phyloP scores from a whole-genome alignment of 345 rosid species.

The Heritiera fomes region DNA sequence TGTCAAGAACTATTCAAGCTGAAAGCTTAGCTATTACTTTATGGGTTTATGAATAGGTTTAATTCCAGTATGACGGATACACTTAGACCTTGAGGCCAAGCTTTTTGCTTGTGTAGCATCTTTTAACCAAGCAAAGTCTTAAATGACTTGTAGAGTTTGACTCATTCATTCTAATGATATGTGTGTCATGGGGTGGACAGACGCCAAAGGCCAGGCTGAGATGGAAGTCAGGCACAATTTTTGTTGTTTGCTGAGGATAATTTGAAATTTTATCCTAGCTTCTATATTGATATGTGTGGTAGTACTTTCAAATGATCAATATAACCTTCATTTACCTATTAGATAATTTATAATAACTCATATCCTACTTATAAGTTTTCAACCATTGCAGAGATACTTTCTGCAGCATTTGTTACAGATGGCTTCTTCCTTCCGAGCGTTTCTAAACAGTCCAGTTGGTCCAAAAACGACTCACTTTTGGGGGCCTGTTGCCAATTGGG shows the following conservation, averaged over 20 bases:
- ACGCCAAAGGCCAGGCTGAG: neutral
- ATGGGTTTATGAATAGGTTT: neutral
- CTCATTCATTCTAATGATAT: too few species aligned
- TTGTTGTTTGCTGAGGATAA: neutral
- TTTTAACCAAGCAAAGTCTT: neutral
- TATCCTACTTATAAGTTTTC: neutral
- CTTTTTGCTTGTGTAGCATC: neutral
- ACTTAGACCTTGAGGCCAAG: conserved; percentile 5
- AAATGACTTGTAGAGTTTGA: neutral
- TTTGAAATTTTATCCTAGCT: neutral
- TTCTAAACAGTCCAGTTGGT: conserved; percentile 83
- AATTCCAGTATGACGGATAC: neutral
- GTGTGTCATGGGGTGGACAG: neutral
- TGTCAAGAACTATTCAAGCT: neutral
- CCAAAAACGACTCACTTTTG: conserved; percentile 89
- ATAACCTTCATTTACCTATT: neutral
- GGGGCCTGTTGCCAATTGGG: conserved; percentile 94
- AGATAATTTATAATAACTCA: neutral
- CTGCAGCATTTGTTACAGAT: conserved; percentile 23
- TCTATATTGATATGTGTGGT: neutral
- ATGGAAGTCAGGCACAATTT: neutral
- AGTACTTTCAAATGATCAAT: neutral
- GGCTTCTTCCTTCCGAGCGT: conserved; percentile 76
- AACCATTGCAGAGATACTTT: conserved; percentile 10
- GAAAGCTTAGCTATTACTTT: neutral